Base-by-base conservation (phyloP, 352 stramenopile species). In the Lagenidium giganteum region DNA sequence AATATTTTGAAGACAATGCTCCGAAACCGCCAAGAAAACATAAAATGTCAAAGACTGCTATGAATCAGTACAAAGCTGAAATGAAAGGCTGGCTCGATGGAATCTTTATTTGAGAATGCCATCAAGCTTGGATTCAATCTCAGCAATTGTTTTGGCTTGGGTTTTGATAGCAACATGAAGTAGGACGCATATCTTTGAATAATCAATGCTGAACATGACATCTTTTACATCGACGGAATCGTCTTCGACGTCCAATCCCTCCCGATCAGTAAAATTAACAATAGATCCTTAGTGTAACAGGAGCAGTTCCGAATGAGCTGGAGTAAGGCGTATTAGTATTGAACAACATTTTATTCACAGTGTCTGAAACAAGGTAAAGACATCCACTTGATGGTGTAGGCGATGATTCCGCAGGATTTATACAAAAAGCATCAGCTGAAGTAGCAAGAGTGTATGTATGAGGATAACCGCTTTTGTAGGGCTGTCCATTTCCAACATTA, bases 181-280 rank as follows among this genome's bases (percentile, higher is more conserved):
- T n/a, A n/a, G n/a, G n/a, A n/a, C n/a, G n/a, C 34, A 23, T 41
- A 41, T 41, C 34, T 41, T 41, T 41, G 34, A 41, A 23, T 47
- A 47, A 47, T 47, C 40, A 47, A 47, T 35, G 36, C 26, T 47
- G 17, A 47, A 26, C 32, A 48, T 26, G 41, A 48, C n/a, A n/a
- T n/a, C n/a, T n/a, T n/a, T n/a, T n/a, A n/a, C n/a, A n/a, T n/a
- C n/a, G n/a, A n/a, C n/a, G n/a, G n/a, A n/a, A n/a, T n/a, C n/a
- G n/a, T n/a, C n/a, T n/a, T n/a, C n/a, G n/a, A n/a, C n/a, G n/a
- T n/a, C n/a, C n/a, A n/a, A n/a, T n/a, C n/a, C n/a, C n/a, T n/a
- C n/a, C n/a, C n/a, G n/a, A n/a, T n/a, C n/a, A n/a, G n/a, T n/a
- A n/a, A n/a, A n/a, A n/a, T n/a, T n/a, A n/a, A n/a, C n/a, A n/a